A percentile compares a stretch with the other conserved stretches of the same genome.
Evolutionary conservation across 768 basidiomycete species (phyloP).

Genomic region (Pleurotus pulmonarius): DNA sequence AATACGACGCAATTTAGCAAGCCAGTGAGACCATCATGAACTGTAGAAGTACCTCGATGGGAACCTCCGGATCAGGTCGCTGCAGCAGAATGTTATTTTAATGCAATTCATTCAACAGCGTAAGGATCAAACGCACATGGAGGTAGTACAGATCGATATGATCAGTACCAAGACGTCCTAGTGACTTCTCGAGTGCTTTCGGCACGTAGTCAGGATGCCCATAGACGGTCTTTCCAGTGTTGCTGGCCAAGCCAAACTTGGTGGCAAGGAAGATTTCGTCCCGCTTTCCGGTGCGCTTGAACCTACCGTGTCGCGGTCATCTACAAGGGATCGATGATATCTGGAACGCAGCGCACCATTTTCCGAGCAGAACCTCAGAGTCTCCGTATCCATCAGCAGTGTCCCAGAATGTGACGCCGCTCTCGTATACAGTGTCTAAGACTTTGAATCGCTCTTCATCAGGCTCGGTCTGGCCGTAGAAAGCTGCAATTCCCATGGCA

Average conservation of each 20-base stretch:
- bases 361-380: conserved; percentile 39
- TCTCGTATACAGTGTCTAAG: conserved; percentile 33
- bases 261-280: conserved; percentile 59
- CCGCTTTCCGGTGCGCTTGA: conserved; percentile 48
- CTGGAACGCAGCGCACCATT: conserved; percentile 27
- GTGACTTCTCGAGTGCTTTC: conserved; percentile 31
- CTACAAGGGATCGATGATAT: background rate
- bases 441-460: conserved; percentile 25
- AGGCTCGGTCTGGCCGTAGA: conserved; percentile 9
- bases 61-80: conserved; percentile 23
- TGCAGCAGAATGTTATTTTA: background rate
- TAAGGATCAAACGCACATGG: conserved; percentile 31
- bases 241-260: conserved; percentile 31
- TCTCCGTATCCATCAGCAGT: conserved; percentile 43
- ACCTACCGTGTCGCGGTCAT: conserved; percentile 24
- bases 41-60: conserved; percentile 20
- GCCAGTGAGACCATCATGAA: background rate
- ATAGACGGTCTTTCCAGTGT: conserved; percentile 13
- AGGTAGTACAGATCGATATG: conserved; percentile 44
- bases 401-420: conserved; percentile 43
- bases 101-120: too few relatives aligned
- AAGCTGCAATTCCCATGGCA: conserved; percentile 25
- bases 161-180: conserved; percentile 37
- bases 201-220: conserved; percentile 36
- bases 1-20: background rate